Evolutionary conservation across 352 stramenopile genomes (phyloP).

Genomic region (Globisporangium irregulare): DNA sequence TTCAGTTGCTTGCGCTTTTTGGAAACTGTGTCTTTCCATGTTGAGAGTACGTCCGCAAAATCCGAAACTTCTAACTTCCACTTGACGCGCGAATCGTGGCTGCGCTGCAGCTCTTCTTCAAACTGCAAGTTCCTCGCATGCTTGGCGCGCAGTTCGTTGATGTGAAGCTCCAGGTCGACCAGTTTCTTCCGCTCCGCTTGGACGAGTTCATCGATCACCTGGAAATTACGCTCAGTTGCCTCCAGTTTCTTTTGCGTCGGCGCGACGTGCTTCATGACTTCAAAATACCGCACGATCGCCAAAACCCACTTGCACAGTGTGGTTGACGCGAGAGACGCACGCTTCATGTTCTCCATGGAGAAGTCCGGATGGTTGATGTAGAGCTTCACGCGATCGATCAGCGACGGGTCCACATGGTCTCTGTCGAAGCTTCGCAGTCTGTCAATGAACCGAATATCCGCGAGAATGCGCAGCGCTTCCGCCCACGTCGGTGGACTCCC

Average conservation of each 20-base stretch:
- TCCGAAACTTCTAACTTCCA: conserved; percentile 39
- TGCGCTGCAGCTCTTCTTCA: conserved; percentile 50
- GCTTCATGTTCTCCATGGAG: conserved; percentile 76
- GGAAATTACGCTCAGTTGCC: conserved; percentile 37
- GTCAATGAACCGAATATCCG: conserved; percentile 69
- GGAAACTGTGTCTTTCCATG: conserved; percentile 31
- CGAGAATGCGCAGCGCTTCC: conserved; percentile 58
- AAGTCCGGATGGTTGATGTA: conserved; percentile 73
- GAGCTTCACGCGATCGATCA: conserved; percentile 53
- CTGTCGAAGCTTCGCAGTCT: conserved; percentile 58
- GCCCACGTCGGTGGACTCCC: conserved; percentile 58
- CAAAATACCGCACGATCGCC: conserved; percentile 63
- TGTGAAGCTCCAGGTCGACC: conserved; percentile 39
- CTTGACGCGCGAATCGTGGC: conserved; percentile 39
- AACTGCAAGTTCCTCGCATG: conserved; percentile 32
- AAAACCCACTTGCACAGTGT: conserved; percentile 76
- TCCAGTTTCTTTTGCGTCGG: conserved; percentile 50
- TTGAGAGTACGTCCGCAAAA: conserved; percentile 37
- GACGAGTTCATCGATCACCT: conserved; percentile 38
- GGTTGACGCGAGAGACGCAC: conserved; percentile 61
- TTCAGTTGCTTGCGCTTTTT: conserved; percentile 23
- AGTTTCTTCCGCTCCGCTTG: conserved; percentile 47
- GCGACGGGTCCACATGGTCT: conserved; percentile 37
- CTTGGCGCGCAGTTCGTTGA: conserved; percentile 42
- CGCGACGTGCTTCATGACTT: conserved; percentile 57